Percentiles rank a stretch among this genome's conserved stretches.
Evolutionary conservation across 2,329 filamentous ascomycete genomes (phyloP).

Genomic region (Trichoderma sp.): DNA sequence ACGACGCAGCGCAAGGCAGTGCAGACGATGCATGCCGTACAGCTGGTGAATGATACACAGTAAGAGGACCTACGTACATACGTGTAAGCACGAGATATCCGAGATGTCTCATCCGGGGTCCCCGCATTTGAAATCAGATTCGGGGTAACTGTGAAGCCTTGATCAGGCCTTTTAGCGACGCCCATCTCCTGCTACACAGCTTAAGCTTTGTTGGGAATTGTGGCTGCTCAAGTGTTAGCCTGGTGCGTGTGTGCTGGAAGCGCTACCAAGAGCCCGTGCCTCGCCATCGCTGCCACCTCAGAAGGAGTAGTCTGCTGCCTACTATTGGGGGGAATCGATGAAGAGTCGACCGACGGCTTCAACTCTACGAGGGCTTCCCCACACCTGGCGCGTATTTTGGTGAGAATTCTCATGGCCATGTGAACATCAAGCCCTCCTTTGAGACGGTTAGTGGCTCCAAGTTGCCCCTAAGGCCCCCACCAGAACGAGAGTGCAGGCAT

Average conservation of each 20-base stretch:
- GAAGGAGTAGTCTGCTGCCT: background rate
- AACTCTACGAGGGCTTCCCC: background rate
- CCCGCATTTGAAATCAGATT: constrained; percentile 27
- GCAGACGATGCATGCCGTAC: background rate
- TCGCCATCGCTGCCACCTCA: background rate
- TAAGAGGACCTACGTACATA: background rate
- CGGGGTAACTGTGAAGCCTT: constrained; percentile 8
- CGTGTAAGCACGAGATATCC: background rate
- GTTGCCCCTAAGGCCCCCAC: constrained; percentile 15
- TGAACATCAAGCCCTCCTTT: constrained; percentile 14
- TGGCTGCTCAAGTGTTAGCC: constrained; percentile 3
- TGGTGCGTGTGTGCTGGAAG: background rate
- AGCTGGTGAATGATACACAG: background rate
- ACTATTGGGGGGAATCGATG: background rate
- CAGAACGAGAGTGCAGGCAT: constrained; percentile 4
- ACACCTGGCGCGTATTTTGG: constrained; percentile 12
- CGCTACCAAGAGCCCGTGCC: background rate
- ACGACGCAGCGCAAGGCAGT: background rate
- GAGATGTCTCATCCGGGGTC: constrained; percentile 20
- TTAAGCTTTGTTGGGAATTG: constrained; percentile 19
- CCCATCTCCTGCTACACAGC: constrained; percentile 7
- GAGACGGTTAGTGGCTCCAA: constrained; percentile 21
- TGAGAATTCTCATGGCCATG: constrained; percentile 27
- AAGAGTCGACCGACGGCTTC: background rate
- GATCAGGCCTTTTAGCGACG: background rate